Conservation (phyloP, 2,329 filamentous ascomycete species). For the Aspergillus thermomutatus region DNA sequence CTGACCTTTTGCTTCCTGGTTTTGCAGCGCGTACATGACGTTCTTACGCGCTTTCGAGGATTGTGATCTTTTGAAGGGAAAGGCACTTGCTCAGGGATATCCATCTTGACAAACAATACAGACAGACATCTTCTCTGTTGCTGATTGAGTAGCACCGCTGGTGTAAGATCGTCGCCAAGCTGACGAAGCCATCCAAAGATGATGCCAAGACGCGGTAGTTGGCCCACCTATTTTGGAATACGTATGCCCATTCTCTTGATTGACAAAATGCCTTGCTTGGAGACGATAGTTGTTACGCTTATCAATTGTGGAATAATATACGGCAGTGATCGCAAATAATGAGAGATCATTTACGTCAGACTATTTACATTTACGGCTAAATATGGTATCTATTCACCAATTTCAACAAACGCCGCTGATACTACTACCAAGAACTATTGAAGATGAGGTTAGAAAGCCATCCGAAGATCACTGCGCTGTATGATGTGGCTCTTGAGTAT, state of each 20-base stretch:
- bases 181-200: not conserved
- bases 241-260: not conserved
- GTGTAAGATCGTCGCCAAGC: not conserved
- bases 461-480: not conserved
- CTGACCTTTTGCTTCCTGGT: slow-evolving; percentile 45
- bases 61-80: slow-evolving; percentile 33
- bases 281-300: not conserved
- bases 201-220: not conserved
- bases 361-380: not conserved
- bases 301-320: not conserved
- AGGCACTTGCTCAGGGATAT: slow-evolving; percentile 16
- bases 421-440: not conserved
- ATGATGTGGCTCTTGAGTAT: not conserved
- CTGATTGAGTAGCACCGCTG: not conserved
- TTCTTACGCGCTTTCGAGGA: slow-evolving; percentile 45
- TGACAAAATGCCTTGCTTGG: not conserved
- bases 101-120: slow-evolving; percentile 7
- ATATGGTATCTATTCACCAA: not conserved
- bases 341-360: not conserved
- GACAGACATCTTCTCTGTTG: not conserved
- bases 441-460: not conserved
- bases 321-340: not conserved
- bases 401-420: not conserved
- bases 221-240: not conserved
- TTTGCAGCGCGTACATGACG: slow-evolving; percentile 47